Base-by-base conservation (phyloP, 768 basidiomycete genomes). In the Glaciozyma martinii region DNA sequence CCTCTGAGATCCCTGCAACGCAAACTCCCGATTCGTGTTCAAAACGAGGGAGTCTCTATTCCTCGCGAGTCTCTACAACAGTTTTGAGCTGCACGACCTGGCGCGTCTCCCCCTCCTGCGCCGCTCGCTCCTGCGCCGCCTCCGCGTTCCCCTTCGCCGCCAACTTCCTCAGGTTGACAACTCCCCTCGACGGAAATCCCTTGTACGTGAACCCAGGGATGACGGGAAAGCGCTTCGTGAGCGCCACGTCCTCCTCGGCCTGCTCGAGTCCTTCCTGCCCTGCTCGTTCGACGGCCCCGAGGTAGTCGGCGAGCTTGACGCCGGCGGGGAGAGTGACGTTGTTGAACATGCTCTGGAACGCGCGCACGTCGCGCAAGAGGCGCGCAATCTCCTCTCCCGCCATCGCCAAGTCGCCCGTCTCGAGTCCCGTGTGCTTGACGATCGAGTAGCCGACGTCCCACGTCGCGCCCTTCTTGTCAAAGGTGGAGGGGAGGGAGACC, bases 381-480 rank as follows among this genome's bases (percentile, higher is more conserved):
- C 32, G 21, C 13, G 47, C 46, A 27, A 69, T 61, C 15, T 33
- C 27, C 2, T 40, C 37, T 40, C 37, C 37, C 52, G 37, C 25
- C 29, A 23, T 42, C 16, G 42, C 13, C 25, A 54, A 19, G 37
- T 29, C 23, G 21, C 47, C 18, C 19, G 43, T 27, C 32, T 46
- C 19, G 27, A 27, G 9, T 6, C 52, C 62, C 8, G 62, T 55
- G 32, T 63, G 56, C 50, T 56, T 50, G 59, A 18, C 29, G 60
- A 65, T 52, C 29, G 59, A 52, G 63, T 55, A 68, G 10, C 67
- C 67, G 53, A 68, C 33, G 30, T 68, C 60, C 67, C 67, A 68
- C 25, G 56, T 46, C 10, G 59, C 52, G 32, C 29, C 30, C 6
- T 25, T 18, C 37, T 57, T 37, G 37, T 43, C 56, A 6, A 13